phyloP scores from a whole-genome alignment of 208 protist species.

The Wallacemonas sp. region DNA sequence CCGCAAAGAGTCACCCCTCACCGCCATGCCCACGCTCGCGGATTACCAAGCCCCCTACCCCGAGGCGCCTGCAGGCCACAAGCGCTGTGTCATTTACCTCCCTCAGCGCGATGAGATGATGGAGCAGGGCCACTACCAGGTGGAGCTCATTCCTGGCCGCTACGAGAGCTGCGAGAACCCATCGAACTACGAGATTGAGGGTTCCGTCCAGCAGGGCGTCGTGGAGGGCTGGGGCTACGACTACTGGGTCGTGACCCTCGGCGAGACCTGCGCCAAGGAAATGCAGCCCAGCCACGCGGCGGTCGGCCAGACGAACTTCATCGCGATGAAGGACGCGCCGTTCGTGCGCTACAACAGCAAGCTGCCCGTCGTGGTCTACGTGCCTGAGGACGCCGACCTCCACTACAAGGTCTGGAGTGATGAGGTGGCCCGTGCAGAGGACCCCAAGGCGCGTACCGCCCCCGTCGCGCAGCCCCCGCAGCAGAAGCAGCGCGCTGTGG shows the following conservation, averaged over 20 bases:
- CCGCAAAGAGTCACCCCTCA: not conserved
- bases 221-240: conserved; percentile 31
- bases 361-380: conserved; percentile 59
- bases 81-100: conserved; percentile 44
- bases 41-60: conserved; percentile 47
- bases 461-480: not conserved
- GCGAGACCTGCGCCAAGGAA: conserved; percentile 21
- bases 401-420: conserved; percentile 55
- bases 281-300: conserved; percentile 5
- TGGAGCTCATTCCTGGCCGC: conserved; percentile 45
- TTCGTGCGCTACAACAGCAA: conserved; percentile 48
- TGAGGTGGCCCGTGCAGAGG: conserved; percentile 9
- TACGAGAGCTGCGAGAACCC: conserved; percentile 11
- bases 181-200: conserved; percentile 17
- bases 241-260: conserved; percentile 22
- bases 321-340: conserved; percentile 18
- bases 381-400: conserved; percentile 46
- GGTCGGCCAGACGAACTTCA: conserved; percentile 15
- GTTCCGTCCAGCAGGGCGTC: conserved; percentile 9
- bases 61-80: conserved; percentile 27
- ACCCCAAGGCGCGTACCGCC: not conserved
- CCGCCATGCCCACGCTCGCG: conserved; percentile 28
- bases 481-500: conserved; percentile 1
- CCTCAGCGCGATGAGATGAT: conserved; percentile 19
- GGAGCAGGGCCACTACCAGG: conserved; percentile 24